Evolutionary conservation across 331 rosid genomes (phyloP), one percentile per base, ranked within the genome.

Genomic region (Phaseolus coccineus): DNA sequence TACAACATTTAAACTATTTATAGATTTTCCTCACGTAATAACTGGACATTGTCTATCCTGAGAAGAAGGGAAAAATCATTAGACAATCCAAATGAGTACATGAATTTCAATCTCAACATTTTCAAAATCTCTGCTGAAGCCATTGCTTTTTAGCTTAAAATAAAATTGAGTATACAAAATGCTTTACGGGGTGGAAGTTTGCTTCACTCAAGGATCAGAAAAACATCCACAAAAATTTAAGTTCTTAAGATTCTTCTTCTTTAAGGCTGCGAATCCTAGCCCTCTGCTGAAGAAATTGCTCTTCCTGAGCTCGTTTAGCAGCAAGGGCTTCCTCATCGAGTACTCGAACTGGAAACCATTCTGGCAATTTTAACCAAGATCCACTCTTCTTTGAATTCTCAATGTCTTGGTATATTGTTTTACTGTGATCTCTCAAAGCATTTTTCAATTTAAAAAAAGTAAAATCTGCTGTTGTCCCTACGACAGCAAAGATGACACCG

Each of bases 321-420:
- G 98, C 96, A 28, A 90, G 84, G 59, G 87, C 96, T 83, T 93
- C 98, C 71, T 95, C 99, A 12, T 95, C 94, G 6, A 95, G 96
- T 52, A 93, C 81, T 79, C 40, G 79, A 80, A 95, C 91, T 0
- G 98, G 99, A 27, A 90, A 93, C 99, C 99, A 95, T 63, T 93
- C 94, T 0, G 99, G 99, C 87, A 88, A 75, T 77, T 83, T 90
- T 31, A 91, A 81, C 96, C 89, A 93, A 65, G 63, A 83, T 50
- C 76, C 81, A 47, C 71, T 84, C 84, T 88, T 87, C 72, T 82
- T 59, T 30, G 48, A 46, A 76, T 73, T 78, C 67, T 73, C 80
- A 37, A 72, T 24, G 51, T 67, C 52, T 63, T 89, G 83, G 22
- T 69, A 35, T 73, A 83, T 64, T 69, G 90, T 84, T 69, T 89